Conservation (phyloP, 768 basidiomycete genomes). For the Serendipita sp. region DNA sequence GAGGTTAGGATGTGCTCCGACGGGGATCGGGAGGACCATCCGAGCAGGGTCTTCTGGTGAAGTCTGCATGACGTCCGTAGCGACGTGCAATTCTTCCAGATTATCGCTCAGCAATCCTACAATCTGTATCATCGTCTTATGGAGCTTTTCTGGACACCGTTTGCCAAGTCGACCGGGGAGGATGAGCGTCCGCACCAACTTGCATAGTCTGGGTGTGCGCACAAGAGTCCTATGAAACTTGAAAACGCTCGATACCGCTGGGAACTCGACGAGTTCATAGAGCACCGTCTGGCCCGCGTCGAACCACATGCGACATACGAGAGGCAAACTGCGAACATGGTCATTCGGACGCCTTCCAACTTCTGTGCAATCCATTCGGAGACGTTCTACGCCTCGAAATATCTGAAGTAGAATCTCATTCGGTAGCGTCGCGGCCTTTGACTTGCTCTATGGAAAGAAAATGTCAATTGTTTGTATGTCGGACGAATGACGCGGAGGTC, state of each 20-base stretch:
- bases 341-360: background rate
- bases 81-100: no score
- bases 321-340: background rate
- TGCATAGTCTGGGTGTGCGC: background rate
- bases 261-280: slow-evolving; percentile 1
- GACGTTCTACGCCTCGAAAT: slow-evolving; percentile 1
- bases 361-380: background rate
- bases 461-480: no score
- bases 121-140: background rate
- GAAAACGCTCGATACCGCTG: background rate
- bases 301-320: background rate
- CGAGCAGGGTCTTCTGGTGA: no score
- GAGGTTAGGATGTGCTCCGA: no score
- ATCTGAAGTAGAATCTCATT: background rate
- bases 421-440: background rate
- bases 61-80: no score
- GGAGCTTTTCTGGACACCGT: background rate
- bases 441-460: no score
- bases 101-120: background rate
- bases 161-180: background rate
- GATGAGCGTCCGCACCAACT: background rate
- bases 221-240: background rate
- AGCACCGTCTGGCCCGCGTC: background rate
- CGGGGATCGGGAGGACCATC: no score
- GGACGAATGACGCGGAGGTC: no score